A percentile compares a stretch with the other conserved stretches of the same genome.
Conservation (phyloP, 2,329 filamentous ascomycete genomes). For the Juglanconis sp. region DNA sequence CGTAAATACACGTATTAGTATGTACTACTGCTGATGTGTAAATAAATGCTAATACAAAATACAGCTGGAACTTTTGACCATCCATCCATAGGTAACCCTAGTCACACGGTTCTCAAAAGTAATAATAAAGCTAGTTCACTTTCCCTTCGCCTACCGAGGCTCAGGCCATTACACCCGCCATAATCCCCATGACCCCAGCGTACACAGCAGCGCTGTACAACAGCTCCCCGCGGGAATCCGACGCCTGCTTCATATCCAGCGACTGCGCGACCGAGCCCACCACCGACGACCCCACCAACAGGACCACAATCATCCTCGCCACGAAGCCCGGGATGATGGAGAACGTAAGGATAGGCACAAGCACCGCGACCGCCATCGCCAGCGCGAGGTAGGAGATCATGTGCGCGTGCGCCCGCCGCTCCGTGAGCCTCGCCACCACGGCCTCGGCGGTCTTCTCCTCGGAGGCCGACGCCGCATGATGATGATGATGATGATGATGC, state of each 20-base stretch:
- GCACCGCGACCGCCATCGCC: conserved; percentile 47
- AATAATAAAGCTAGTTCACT: neutral
- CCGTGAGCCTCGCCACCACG: neutral
- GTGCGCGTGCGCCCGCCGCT: neutral
- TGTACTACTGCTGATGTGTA: too few relatives aligned
- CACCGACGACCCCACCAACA: conserved; percentile 42
- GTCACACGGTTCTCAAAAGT: neutral
- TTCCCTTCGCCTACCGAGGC: neutral
- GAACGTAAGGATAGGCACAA: conserved; percentile 59
- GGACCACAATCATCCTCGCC: conserved; percentile 55
- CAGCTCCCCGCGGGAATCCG: neutral
- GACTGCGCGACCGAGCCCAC: conserved; percentile 1
- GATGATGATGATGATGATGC: neutral
- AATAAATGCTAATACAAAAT: too few relatives aligned
- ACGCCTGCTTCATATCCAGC: neutral
- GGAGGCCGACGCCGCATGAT: neutral
- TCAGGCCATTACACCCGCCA: neutral
- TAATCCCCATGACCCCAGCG: conserved; percentile 6
- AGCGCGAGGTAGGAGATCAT: conserved; percentile 32
- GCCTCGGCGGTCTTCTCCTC: neutral
- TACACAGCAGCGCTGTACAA: conserved; percentile 1
- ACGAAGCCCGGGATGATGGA: conserved; percentile 53
- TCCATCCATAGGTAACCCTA: too few relatives aligned
- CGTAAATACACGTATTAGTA: too few relatives aligned
- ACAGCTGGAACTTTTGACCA: too few relatives aligned